Evolutionary conservation across 768 basidiomycete genomes (phyloP).

Genomic region (Rhizopogon roseolus): DNA sequence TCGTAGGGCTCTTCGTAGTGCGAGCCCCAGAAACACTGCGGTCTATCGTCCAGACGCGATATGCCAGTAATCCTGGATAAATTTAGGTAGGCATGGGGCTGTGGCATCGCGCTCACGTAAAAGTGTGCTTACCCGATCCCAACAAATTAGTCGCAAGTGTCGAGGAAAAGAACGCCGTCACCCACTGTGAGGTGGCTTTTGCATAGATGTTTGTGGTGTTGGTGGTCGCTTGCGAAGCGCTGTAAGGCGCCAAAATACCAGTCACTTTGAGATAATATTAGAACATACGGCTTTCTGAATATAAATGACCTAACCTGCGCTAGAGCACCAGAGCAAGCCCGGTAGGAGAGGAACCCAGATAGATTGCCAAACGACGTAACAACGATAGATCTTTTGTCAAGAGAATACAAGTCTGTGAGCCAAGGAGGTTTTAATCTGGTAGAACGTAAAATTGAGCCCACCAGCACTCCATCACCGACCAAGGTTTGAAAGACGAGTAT

Average conservation of each 20-base stretch:
- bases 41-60: not conserved
- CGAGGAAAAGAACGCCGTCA: not conserved
- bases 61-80: not conserved
- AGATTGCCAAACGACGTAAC: not conserved
- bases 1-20: not conserved
- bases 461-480: not conserved
- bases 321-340: not conserved
- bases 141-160: not conserved
- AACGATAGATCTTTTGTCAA: not conserved
- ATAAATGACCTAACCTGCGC: too few species aligned
- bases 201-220: not conserved
- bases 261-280: too few species aligned
- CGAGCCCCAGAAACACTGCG: not conserved
- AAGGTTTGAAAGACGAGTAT: not conserved
- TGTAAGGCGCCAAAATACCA: not conserved
- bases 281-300: too few species aligned
- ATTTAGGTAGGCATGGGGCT: not conserved
- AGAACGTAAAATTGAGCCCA: not conserved
- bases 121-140: conserved; percentile 1
- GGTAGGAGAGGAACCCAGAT: not conserved
- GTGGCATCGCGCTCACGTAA: not conserved
- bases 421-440: not conserved
- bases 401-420: not conserved
- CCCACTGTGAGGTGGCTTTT: not conserved
- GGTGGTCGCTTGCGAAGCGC: not conserved